These are phyloP conservation scores for Colletotrichum sp. DNA, from an alignment of 2,329 filamentous ascomycete species.

Conservation along the genomic window DNA sequence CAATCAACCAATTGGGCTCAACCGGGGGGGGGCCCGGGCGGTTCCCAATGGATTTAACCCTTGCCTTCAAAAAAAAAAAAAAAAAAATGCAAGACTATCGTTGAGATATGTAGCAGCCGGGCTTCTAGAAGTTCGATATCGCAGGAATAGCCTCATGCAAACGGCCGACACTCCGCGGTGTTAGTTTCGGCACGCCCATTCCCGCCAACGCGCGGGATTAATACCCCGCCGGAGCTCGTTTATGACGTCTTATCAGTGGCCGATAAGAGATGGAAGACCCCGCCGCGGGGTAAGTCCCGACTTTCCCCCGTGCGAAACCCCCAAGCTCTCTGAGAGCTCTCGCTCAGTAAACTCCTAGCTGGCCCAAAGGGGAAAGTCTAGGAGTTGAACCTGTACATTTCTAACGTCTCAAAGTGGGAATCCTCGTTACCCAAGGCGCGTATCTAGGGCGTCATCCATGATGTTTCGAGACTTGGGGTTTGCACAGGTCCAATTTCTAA, in stretches of 20 bases:
- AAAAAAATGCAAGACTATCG: neutral
- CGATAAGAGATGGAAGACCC: neutral
- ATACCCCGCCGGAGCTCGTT: neutral
- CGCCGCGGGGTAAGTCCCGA: slow-evolving; percentile 15
- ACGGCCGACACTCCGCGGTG: neutral
- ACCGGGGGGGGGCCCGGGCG: too few species aligned
- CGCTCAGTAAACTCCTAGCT: neutral
- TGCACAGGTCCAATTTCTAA: neutral
- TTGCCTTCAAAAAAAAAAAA: too few species aligned
- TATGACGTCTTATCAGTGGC: slow-evolving; percentile 15
- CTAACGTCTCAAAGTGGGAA: neutral
- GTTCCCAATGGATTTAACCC: too few species aligned
- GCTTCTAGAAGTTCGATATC: neutral
- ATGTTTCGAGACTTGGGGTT: neutral
- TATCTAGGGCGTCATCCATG: neutral
- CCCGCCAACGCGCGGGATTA: neutral
- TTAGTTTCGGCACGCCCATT: neutral
- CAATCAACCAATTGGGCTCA: too few species aligned
- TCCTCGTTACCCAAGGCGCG: neutral
- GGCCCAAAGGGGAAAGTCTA: neutral
- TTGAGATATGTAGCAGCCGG: neutral
- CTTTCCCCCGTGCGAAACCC: neutral
- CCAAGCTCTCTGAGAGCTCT: neutral
- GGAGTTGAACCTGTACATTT: neutral
- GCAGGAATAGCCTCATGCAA: neutral